Evolutionary conservation across 768 basidiomycete species (phyloP), one percentile per base, ranked within the genome.

Genomic region (Boletus vinaceobasis): DNA sequence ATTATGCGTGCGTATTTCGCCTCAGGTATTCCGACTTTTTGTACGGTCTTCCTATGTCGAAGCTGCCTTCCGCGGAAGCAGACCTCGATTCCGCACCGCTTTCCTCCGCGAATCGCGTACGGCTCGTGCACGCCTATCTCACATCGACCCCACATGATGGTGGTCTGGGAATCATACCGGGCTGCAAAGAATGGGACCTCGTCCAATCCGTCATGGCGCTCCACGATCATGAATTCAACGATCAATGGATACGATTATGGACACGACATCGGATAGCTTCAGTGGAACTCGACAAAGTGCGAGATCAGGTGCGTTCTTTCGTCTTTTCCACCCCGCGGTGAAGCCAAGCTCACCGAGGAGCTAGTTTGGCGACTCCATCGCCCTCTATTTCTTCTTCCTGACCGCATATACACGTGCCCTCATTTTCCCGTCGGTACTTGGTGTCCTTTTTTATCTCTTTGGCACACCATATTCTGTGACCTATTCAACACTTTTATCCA

Each of bases 371-470:
- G 90, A 90, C 65, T 78, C 84, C 1, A 74, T 93, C 15, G 90
- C 92, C 2, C 79, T 93, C 35, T 95, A 99, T 73, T 98, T 95
- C 71, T 81, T 83, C 46, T 97, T 96, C 75, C 79, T 98, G 17
- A 81, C 84, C 7, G 83, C 85, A 42, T 98, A 98, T 73, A 88
- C 94, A 0, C 80, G 81, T 42, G 84, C 86, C 33, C 84, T 98
- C 42, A 62, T 86, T 23, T 82, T 93, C 60, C 90, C 94, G 3
- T 84, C 93, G 2, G 66, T 72, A 15, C 74, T 92, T 38, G 93
- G 94, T 1, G 62, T 84, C 44, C 47, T 81, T 19, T 87, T 85
- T 67, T 92, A 85, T 74, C 79, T 84, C 71, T 78, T 88, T 63
- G 80, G 83, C 27, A 77, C 79, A 1, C 81, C 87, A 0, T 98